Percentiles rank a stretch among this genome's conserved stretches.
Conservation (phyloP, 2,329 filamentous ascomycete species). For the Colletotrichum eleusines region DNA sequence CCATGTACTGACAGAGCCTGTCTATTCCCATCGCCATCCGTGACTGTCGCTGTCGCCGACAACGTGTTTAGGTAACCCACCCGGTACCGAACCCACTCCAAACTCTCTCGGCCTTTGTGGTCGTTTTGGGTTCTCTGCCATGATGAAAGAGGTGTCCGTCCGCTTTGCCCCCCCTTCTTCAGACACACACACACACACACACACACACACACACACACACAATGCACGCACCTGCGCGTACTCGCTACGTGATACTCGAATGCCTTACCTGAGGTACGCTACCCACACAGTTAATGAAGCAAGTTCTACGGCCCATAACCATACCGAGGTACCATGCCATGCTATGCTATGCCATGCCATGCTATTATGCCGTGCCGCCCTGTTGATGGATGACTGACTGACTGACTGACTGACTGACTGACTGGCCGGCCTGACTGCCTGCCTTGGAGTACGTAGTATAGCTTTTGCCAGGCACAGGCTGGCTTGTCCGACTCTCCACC, state of each 20-base stretch:
- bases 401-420: too few species aligned
- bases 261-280: constrained; percentile 12
- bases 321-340: not conserved
- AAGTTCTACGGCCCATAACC: constrained; percentile 13
- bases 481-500: too few species aligned
- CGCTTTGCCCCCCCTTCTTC: too few species aligned
- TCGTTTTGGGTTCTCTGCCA: not conserved
- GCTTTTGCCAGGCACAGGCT: constrained; percentile 1
- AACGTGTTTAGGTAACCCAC: constrained; percentile 13
- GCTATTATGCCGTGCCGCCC: not conserved
- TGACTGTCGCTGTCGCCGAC: constrained; percentile 17
- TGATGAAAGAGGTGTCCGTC: too few species aligned
- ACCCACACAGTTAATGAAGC: constrained; percentile 9
- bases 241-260: not conserved
- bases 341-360: not conserved
- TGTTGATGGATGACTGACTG: too few species aligned
- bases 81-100: constrained; percentile 26
- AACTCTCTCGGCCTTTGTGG: constrained; percentile 29
- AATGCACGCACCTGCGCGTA: not conserved
- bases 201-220: not conserved
- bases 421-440: too few species aligned
- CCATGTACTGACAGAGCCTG: not conserved
- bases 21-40: not conserved
- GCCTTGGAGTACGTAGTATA: not conserved
- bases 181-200: not conserved